Evolutionary conservation across 192 early-diverging fungal genomes (phyloP).

Genomic region (Geranomyces michiganensis): DNA sequence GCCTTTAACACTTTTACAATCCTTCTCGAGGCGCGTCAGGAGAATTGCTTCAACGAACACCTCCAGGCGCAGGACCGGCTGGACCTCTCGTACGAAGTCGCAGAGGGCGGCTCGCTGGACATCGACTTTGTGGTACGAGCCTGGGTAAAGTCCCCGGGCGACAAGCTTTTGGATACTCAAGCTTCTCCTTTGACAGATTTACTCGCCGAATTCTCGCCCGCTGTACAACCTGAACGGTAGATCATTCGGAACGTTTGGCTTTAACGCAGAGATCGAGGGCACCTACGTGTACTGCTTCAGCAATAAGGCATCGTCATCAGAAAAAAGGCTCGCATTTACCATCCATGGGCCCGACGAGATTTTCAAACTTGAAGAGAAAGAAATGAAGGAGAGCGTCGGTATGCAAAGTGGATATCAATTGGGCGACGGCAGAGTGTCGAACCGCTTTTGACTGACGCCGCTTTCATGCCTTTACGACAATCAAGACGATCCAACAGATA

Average conservation of each 20-base stretch:
- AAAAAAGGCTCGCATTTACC: constrained; percentile 58
- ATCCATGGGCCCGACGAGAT: constrained; percentile 33
- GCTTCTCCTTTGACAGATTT: too few species aligned
- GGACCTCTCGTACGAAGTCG: constrained; percentile 72
- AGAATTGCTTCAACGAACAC: constrained; percentile 70
- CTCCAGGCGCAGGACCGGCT: constrained; percentile 62
- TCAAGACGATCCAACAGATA: constrained; percentile 48
- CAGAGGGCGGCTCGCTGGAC: constrained; percentile 64
- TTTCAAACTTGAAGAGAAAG: constrained; percentile 24
- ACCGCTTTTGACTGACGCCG: constrained; percentile 8
- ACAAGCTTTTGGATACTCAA: too few species aligned
- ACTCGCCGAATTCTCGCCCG: constrained; percentile 25
- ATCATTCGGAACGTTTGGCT: constrained; percentile 36
- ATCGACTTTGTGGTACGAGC: constrained; percentile 69
- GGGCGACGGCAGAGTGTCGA: neutral
- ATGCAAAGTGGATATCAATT: neutral
- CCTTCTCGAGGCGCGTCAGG: neutral
- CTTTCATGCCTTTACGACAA: too few species aligned
- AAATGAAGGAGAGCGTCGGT: constrained; percentile 25
- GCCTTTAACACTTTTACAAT: constrained; percentile 31
- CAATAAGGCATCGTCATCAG: constrained; percentile 64
- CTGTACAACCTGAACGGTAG: constrained; percentile 32
- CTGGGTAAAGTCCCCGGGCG: too few species aligned
- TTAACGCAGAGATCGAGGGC: constrained; percentile 55
- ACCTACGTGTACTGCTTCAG: constrained; percentile 77